Conservation (phyloP, 768 basidiomycete genomes). For the Naganishia kalamii region DNA sequence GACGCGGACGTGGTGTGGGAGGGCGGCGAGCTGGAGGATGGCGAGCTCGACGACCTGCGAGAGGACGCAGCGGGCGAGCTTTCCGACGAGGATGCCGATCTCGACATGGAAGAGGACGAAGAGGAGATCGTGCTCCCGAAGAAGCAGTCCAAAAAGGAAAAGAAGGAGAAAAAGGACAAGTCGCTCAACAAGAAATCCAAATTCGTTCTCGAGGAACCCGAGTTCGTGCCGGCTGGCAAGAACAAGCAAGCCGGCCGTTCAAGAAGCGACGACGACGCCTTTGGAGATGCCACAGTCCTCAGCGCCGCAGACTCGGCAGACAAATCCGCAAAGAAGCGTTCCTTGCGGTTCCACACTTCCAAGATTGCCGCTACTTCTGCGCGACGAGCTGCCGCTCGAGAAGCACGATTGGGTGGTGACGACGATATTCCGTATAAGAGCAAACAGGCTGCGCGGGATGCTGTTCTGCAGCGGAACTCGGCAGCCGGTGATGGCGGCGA, state of each 20-base stretch:
- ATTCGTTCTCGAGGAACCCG: conserved; percentile 58
- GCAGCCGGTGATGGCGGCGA: conserved; percentile 49
- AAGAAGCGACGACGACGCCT: conserved; percentile 49
- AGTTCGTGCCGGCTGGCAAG: conserved; percentile 51
- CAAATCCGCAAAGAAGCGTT: conserved; percentile 71
- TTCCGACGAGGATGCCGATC: conserved; percentile 39
- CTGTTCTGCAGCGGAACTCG: conserved; percentile 34
- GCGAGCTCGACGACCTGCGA: conserved; percentile 36
- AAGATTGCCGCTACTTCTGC: conserved; percentile 78
- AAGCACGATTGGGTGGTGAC: conserved; percentile 72
- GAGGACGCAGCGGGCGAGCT: conserved; percentile 29
- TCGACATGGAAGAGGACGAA: conserved; percentile 25
- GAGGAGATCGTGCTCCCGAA: not conserved
- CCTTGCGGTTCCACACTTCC: conserved; percentile 86
- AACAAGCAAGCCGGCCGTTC: conserved; percentile 9
- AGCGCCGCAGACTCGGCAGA: conserved; percentile 69
- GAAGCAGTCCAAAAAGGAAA: conserved; percentile 30
- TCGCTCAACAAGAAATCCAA: conserved; percentile 55
- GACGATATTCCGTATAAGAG: conserved; percentile 90
- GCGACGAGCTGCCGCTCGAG: conserved; percentile 66
- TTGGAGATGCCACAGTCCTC: conserved; percentile 68
- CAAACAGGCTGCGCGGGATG: conserved; percentile 51
- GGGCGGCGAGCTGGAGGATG: conserved; percentile 35
- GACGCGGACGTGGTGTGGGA: conserved; percentile 35
- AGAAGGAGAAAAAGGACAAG: conserved; percentile 32